phyloP scores from a whole-genome alignment of 2,329 filamentous ascomycete genomes.

The Cladophialophora exuberans region DNA sequence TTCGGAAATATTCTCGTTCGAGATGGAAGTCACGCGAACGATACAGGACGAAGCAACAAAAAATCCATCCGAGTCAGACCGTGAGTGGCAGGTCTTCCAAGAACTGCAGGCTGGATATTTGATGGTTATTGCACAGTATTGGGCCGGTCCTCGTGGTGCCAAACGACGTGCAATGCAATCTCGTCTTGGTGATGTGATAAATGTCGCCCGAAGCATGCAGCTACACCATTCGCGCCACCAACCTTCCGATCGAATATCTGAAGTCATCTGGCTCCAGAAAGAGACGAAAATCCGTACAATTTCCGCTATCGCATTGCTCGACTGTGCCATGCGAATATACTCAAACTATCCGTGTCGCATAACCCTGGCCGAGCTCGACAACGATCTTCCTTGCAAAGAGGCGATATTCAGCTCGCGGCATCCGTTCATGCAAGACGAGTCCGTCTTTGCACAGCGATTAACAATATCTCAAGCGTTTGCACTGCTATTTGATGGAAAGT shows the following conservation, averaged over 20 bases:
- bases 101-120: constrained; percentile 49
- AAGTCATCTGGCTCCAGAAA: constrained; percentile 48
- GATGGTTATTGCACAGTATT: constrained; percentile 48
- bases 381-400: constrained; percentile 49
- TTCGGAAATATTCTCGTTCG: constrained; percentile 45
- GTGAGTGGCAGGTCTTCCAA: constrained; percentile 43
- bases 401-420: constrained; percentile 44
- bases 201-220: constrained; percentile 45
- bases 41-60: constrained; percentile 34
- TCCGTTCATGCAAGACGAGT: constrained; percentile 47
- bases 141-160: constrained; percentile 44
- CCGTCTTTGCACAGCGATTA: constrained; percentile 42
- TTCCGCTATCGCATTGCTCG: constrained; percentile 45
- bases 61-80: constrained; percentile 23
- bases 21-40: constrained; percentile 43
- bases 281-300: constrained; percentile 50
- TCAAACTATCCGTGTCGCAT: constrained; percentile 50
- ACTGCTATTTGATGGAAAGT: constrained; percentile 40
- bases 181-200: constrained; percentile 48
- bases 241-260: constrained; percentile 42
- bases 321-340: constrained; percentile 51
- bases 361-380: constrained; percentile 45
- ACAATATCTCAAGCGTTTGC: constrained; percentile 45
- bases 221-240: constrained; percentile 44
- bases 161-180: constrained; percentile 48